A percentile compares a stretch with the other conserved stretches of the same genome.
These are phyloP conservation scores for Spongiforma sp. DNA, from an alignment of 1,284 basidiomycete species.

Conservation along the genomic window DNA sequence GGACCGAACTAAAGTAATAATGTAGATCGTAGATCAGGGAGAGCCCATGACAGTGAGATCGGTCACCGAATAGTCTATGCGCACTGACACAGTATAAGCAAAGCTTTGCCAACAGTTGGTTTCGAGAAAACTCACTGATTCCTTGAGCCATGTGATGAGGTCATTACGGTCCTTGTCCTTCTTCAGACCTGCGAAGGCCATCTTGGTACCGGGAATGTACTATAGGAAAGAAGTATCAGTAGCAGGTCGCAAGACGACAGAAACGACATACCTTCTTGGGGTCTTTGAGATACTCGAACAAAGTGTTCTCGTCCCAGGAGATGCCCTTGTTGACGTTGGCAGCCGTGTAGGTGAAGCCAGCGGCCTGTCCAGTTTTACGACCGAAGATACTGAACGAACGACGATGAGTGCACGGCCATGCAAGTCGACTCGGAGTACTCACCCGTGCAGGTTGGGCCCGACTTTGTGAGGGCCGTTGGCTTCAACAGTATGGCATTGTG, in stretches of 20 bases:
- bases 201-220: constrained; percentile 97
- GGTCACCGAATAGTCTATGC: constrained; percentile 34
- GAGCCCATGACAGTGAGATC: constrained; percentile 18
- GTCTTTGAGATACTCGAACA: constrained; percentile 95
- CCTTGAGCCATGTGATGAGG: constrained; percentile 82
- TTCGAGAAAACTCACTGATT: constrained; percentile 52
- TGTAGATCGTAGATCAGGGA: constrained; percentile 21
- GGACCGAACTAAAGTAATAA: constrained; percentile 29
- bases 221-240: constrained; percentile 33
- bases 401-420: not conserved
- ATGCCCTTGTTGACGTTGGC: constrained; percentile 98
- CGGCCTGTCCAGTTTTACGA: constrained; percentile 88
- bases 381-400: constrained; percentile 65
- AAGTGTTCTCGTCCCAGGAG: constrained; percentile 84
- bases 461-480: constrained; percentile 88
- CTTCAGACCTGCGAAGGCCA: constrained; percentile 98
- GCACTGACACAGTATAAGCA: constrained; percentile 1
- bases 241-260: not conserved
- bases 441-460: constrained; percentile 96
- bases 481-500: constrained; percentile 95
- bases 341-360: constrained; percentile 91
- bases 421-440: constrained; percentile 28
- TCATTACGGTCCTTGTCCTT: constrained; percentile 97
- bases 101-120: not conserved
- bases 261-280: constrained; percentile 82